A percentile compares a stretch with the other conserved stretches of the same genome.
Evolutionary conservation across 257 asterid genomes (phyloP).

Genomic region (Capsicum pubescens): DNA sequence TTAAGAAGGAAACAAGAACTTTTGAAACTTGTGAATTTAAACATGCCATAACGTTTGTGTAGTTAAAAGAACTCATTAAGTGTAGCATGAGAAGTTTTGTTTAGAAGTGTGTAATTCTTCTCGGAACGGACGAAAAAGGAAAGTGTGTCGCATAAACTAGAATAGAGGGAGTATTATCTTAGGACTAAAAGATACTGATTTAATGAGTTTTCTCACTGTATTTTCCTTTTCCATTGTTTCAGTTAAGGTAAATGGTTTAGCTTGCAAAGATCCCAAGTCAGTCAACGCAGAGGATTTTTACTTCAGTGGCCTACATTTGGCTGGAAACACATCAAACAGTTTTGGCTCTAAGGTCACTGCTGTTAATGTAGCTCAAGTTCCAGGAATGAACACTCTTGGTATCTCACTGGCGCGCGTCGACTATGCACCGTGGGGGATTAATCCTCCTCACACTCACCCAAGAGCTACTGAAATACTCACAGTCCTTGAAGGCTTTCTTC

Average conservation of each 20-base stretch:
- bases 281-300: constrained; percentile 35
- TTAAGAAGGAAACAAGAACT: not conserved
- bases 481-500: constrained; percentile 5
- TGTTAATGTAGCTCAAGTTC: constrained; percentile 28
- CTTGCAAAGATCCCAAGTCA: constrained; percentile 36
- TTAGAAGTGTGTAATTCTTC: not conserved
- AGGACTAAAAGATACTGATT: not conserved
- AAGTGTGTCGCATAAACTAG: not conserved
- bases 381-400: constrained; percentile 40
- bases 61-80: too few species aligned
- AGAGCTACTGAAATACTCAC: constrained; percentile 26
- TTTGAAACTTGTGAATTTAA: not conserved
- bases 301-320: constrained; percentile 46
- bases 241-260: constrained; percentile 37
- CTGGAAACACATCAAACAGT: constrained; percentile 45
- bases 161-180: not conserved
- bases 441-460: constrained; percentile 20
- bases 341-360: constrained; percentile 32
- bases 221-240: not conserved
- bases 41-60: not conserved
- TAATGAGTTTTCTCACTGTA: not conserved
- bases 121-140: not conserved
- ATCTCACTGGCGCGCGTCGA: constrained; percentile 35
- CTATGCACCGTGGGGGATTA: constrained; percentile 24
- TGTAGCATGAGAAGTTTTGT: too few species aligned